Evolutionary conservation across 306 rosid genomes (phyloP), one percentile per base, ranked within the genome.

Genomic region (Ceratonia siliqua): DNA sequence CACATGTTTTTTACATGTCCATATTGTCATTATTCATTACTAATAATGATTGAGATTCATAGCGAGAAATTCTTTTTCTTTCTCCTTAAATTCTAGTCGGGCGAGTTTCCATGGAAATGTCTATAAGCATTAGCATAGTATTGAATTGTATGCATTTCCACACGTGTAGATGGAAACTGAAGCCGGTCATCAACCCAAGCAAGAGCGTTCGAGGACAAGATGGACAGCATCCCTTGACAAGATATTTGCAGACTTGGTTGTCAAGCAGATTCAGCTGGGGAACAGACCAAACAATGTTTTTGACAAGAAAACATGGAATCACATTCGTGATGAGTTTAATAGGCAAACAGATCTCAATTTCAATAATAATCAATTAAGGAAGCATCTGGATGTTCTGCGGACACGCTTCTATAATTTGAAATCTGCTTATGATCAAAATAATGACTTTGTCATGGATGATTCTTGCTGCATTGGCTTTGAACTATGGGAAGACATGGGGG

Each of bases 181-280:
- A 79, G 78, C 69, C 2, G 25, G 55, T 69, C 78, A 67, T 76
- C 89, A 85, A 64, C 84, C 83, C 72, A 92, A 89, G 87, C 92
- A 83, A 27, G 93, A 92, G 73, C 96, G 97, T 22, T 92, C 93
- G 3, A 89, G 97, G 86, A 92, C 97, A 30, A 88, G 97, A 89
- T 92, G 97, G 97, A 89, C 97, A 17, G 80, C 97, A 45, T 73
- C 92, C 41, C 96, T 92, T 21, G 96, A 92, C 86, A 88, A 86
- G 90, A 85, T 90, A 78, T 92, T 92, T 76, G 93, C 97, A 6
- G 96, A 92, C 62, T 78, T 92, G 88, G 92, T 90, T 71, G 88
- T 87, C 36, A 84, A 89, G 85, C 96, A 92, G 74, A 92, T 90
- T 81, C 98, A 90, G 56, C 74, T 87, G 28, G 94, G 96, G 57